phyloP scores from a whole-genome alignment of 345 rosid species.

The Corchorus olitorius region DNA sequence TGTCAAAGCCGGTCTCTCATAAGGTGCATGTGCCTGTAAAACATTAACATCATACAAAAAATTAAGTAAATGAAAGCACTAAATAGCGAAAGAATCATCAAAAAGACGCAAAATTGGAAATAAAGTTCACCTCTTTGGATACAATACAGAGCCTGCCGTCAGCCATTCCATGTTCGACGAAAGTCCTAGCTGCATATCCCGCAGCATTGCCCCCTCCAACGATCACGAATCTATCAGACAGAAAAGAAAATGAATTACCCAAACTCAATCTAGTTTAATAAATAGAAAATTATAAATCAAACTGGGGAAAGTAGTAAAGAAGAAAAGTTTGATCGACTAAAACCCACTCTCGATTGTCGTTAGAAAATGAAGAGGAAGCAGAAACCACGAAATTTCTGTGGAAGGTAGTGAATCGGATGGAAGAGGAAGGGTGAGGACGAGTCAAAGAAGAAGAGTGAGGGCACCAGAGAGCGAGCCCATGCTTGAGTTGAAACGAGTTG shows the following conservation, averaged over 20 bases:
- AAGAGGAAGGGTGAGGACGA: slow-evolving; percentile 40
- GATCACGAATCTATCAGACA: slow-evolving; percentile 60
- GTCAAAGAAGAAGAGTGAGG: slow-evolving; percentile 53
- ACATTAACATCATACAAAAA: slow-evolving; percentile 11
- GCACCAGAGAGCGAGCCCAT: slow-evolving; percentile 59
- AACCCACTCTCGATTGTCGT: slow-evolving; percentile 84
- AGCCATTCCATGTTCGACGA: slow-evolving; percentile 95
- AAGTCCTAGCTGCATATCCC: slow-evolving; percentile 91
- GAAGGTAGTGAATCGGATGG: slow-evolving; percentile 41
- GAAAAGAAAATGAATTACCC: slow-evolving; percentile 1
- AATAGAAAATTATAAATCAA: background rate
- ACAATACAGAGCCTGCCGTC: slow-evolving; percentile 91
- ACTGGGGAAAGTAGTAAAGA: background rate
- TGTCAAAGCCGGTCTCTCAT: slow-evolving; percentile 96
- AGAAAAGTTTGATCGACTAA: background rate
- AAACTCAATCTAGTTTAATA: background rate
- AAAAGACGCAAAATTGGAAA: slow-evolving; percentile 3
- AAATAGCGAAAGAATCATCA: background rate
- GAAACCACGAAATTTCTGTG: slow-evolving; percentile 60
- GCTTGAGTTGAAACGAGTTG: slow-evolving; percentile 50
- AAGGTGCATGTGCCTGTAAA: slow-evolving; percentile 81
- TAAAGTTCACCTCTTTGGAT: slow-evolving; percentile 69
- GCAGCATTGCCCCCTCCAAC: slow-evolving; percentile 99
- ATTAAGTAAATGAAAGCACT: background rate
- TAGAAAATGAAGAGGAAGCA: slow-evolving; percentile 59